Percentiles rank a stretch among this genome's conserved stretches.
Conservation (phyloP, 768 basidiomycete genomes). For the Russula foetens region DNA sequence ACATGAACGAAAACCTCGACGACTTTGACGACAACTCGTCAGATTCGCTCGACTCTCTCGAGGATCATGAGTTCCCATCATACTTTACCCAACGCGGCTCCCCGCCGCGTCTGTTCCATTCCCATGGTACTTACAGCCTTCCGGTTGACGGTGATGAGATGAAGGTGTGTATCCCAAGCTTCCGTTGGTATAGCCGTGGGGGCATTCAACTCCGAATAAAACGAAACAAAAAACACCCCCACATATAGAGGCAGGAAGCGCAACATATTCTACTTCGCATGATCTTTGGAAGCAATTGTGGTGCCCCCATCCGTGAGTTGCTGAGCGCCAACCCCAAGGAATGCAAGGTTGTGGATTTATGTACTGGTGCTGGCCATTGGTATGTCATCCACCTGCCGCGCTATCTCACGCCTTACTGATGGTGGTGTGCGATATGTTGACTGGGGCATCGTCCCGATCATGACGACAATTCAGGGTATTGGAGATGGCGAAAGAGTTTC, state of each 20-base stretch:
- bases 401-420: slow-evolving; percentile 17
- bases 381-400: slow-evolving; percentile 28
- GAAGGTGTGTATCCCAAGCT: slow-evolving; percentile 38
- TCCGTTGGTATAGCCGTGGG: not conserved
- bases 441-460: not conserved
- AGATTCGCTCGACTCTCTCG: slow-evolving; percentile 36
- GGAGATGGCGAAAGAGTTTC: slow-evolving; percentile 64
- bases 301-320: slow-evolving; percentile 50
- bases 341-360: slow-evolving; percentile 58
- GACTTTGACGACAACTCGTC: slow-evolving; percentile 35
- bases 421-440: not conserved
- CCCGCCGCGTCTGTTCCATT: slow-evolving; percentile 51
- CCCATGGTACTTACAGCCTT: slow-evolving; percentile 56
- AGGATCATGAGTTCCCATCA: slow-evolving; percentile 44
- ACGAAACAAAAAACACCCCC: not conserved
- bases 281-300: slow-evolving; percentile 48
- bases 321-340: slow-evolving; percentile 37
- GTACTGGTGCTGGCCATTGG: slow-evolving; percentile 72
- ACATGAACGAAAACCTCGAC: slow-evolving; percentile 20
- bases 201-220: not conserved
- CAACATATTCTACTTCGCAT: slow-evolving; percentile 24
- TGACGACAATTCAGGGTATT: slow-evolving; percentile 43
- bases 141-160: slow-evolving; percentile 68
- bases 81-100: slow-evolving; percentile 53
- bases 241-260: slow-evolving; percentile 12